Conservation (phyloP, 257 asterid species). For the Solanum lycopersicoides region DNA sequence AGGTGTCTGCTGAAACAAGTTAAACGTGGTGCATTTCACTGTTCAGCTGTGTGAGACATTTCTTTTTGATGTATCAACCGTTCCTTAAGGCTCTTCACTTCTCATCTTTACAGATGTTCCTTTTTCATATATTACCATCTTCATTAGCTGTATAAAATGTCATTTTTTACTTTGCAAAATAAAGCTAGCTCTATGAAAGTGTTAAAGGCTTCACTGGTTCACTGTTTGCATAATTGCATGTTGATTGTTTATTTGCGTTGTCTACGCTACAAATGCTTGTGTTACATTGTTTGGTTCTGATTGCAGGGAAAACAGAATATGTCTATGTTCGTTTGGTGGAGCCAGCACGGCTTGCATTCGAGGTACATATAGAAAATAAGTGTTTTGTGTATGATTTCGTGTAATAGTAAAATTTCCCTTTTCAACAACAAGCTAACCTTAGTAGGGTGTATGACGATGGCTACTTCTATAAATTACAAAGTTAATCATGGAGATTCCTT, state of each 20-base stretch:
- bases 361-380: constrained; percentile 33
- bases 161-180: background rate
- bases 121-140: background rate
- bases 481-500: background rate
- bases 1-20: background rate
- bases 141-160: background rate
- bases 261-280: background rate
- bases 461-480: background rate
- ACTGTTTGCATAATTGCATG: background rate
- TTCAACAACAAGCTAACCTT: background rate
- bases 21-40: background rate
- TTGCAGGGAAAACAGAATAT: constrained; percentile 83
- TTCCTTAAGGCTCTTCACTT: background rate
- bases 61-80: background rate
- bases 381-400: background rate
- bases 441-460: background rate
- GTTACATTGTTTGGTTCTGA: background rate
- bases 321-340: constrained; percentile 57
- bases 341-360: constrained; percentile 64
- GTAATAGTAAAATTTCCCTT: background rate
- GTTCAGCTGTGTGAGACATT: background rate
- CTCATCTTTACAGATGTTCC: background rate
- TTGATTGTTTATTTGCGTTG: background rate
- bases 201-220: background rate
- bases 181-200: background rate